Conservation (phyloP, 495 filamentous ascomycete species). For the Trypethelium eluteriae region DNA sequence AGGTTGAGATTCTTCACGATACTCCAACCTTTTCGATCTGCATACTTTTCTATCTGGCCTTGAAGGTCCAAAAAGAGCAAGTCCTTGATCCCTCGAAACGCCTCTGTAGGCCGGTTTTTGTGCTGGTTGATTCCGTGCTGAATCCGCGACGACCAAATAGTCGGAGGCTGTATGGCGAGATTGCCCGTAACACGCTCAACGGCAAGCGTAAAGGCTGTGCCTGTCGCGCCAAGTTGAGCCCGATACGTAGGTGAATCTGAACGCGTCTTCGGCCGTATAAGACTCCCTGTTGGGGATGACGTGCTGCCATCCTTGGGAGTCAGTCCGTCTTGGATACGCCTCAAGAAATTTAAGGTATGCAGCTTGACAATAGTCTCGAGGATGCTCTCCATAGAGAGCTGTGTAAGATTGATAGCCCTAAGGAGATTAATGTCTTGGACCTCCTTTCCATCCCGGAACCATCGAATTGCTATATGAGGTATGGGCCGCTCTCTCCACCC, state of each 20-base stretch:
- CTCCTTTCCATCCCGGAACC: constrained; percentile 76
- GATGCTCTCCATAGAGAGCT: constrained; percentile 64
- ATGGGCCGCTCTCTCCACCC: constrained; percentile 29
- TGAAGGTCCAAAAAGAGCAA: constrained; percentile 25
- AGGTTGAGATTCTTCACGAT: constrained; percentile 15
- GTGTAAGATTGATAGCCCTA: constrained; percentile 49
- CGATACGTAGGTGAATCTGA: constrained; percentile 34
- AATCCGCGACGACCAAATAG: background rate
- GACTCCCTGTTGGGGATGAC: constrained; percentile 44
- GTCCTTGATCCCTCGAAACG: constrained; percentile 18
- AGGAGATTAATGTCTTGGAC: constrained; percentile 54
- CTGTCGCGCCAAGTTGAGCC: constrained; percentile 16
- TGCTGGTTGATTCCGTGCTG: constrained; percentile 27
- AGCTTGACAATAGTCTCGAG: constrained; percentile 65
- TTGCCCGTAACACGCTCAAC: constrained; percentile 25
- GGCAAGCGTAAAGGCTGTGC: constrained; percentile 10
- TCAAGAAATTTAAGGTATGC: constrained; percentile 62
- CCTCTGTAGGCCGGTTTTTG: constrained; percentile 16
- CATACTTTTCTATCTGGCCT: constrained; percentile 22
- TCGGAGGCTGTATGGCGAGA: constrained; percentile 21
- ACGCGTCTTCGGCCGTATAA: constrained; percentile 49
- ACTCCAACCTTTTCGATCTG: constrained; percentile 30
- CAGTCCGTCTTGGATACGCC: constrained; percentile 51
- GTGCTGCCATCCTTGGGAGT: constrained; percentile 42
- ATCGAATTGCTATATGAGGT: constrained; percentile 60